phyloP scores from a whole-genome alignment of 371 early-diverging fungal genomes.

The Dichotomocladium elegans region DNA sequence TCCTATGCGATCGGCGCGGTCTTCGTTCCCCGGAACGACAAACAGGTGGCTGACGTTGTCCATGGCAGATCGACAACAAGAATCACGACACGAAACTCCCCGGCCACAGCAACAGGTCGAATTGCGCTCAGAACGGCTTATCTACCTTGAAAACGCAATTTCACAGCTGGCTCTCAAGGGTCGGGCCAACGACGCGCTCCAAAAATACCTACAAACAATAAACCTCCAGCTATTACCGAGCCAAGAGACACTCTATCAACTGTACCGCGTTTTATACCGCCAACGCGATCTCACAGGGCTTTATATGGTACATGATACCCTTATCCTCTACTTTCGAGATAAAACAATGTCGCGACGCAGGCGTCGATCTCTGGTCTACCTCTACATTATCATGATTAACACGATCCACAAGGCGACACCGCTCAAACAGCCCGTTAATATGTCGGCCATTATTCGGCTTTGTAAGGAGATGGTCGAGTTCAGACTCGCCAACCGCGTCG shows the following conservation, averaged over 20 bases:
- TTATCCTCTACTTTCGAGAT: conserved; percentile 3
- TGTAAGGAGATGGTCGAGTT: conserved; percentile 5
- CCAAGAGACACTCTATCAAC: conserved; percentile 14
- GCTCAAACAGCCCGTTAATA: not conserved
- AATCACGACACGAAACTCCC: too few relatives aligned
- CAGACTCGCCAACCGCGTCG: not conserved
- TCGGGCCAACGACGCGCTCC: not conserved
- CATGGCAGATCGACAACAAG: too few relatives aligned
- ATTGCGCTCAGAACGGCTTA: too few relatives aligned
- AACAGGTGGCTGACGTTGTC: too few relatives aligned
- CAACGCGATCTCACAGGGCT: conserved; percentile 10
- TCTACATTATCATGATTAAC: conserved; percentile 14
- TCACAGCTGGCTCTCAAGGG: not conserved
- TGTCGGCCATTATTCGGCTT: not conserved
- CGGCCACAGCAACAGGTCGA: too few relatives aligned
- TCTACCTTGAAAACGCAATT: not conserved
- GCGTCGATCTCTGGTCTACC: conserved; percentile 9
- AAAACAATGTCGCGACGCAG: conserved; percentile 6
- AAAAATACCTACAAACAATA: conserved; percentile 4
- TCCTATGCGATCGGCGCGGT: not conserved
- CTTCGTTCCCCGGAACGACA: too few relatives aligned
- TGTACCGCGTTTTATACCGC: conserved; percentile 9
- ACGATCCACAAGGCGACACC: conserved; percentile 2
- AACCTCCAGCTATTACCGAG: conserved; percentile 4
- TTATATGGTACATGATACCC: conserved; percentile 16